Base-by-base conservation (phyloP, 1,284 basidiomycete genomes). In the Caloboletus inedulis region DNA sequence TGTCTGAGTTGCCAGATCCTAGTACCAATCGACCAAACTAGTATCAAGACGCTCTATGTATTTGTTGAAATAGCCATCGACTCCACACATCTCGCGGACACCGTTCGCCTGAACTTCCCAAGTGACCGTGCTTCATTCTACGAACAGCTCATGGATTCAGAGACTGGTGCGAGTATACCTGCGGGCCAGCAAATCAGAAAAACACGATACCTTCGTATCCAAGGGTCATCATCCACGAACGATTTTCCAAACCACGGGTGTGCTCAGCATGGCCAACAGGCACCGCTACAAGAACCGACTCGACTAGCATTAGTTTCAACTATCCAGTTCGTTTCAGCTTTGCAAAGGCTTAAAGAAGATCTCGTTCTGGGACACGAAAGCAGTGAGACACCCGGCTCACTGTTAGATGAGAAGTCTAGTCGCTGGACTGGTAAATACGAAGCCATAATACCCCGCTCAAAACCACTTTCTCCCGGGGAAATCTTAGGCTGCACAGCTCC, bases 1-100 rank as follows among this genome's bases (percentile, higher is more conserved):
- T 14, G 3, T 42, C 58, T 69, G 44, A 70, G 27, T 16, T 16
- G 30, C 30, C 21, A n/a, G 18, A 44, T 49, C 51, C 2, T 59
- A 96, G 95, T 99, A 1, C 97, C 97, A 0, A 94, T 98, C 66
- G 91, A 95, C 62, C 88, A 91, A 58, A 99, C 95, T 0, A 84
- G 82, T 4, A 91, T 99, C 69, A 96, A 94, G 68, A 98, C 96
- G 0, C 83, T 99, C 9, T 99, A 99, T 66, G 80, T 99, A 51
- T 99, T 99, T 67, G 97, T 99, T 33, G 97, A 99, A 72, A 99
- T 99, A 60, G 80, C 83, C 7, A 93, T 99, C 62, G 96, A 99
- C 69, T 84, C 88, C 1, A 66, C 74, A 3, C 95, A 98, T 71
- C 79, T 99, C 19, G 76, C 79, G 1, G 80, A 91, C 56, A 92